These are phyloP conservation scores for Salicornia ramosissima DNA, from an alignment of 148 eudicot species.

Conservation along the genomic window DNA sequence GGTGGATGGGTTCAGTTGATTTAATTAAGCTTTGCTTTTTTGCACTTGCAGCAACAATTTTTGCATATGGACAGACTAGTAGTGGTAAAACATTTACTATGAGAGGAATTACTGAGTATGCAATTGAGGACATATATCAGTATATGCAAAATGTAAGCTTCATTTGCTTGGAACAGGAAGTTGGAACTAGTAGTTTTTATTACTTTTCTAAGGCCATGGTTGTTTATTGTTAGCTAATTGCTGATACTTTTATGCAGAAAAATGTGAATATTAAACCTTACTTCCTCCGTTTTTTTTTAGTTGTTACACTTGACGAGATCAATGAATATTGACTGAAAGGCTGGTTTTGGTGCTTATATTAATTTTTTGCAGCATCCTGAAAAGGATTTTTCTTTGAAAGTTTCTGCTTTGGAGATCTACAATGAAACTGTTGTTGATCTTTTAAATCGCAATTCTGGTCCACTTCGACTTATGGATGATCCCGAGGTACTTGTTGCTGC, in stretches of 20 bases:
- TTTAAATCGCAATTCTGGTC: constrained; percentile 68
- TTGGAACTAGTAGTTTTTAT: neutral
- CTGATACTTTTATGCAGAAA: neutral
- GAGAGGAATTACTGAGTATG: constrained; percentile 87
- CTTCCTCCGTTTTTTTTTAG: neutral
- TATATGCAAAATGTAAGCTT: constrained; percentile 66
- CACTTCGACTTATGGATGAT: constrained; percentile 93
- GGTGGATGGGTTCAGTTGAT: constrained; percentile 1
- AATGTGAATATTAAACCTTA: neutral
- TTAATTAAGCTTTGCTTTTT: constrained; percentile 13
- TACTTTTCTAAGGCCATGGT: neutral
- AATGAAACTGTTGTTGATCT: constrained; percentile 93
- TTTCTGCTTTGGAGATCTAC: constrained; percentile 91
- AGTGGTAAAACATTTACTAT: constrained; percentile 98
- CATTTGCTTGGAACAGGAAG: neutral
- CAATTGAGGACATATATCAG: constrained; percentile 75
- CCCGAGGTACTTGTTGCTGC: constrained; percentile 60
- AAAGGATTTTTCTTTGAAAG: constrained; percentile 56
- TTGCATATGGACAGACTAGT: constrained; percentile 99
- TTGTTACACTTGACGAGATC: neutral
- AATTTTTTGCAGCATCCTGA: constrained; percentile 55
- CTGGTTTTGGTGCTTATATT: constrained; percentile 9
- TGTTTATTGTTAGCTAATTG: neutral
- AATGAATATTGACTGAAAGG: neutral
- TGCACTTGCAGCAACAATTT: constrained; percentile 82